Percentiles rank a stretch among this genome's conserved stretches.
phyloP scores from a whole-genome alignment of 106 monocot species.

The Dendrobium nobile region DNA sequence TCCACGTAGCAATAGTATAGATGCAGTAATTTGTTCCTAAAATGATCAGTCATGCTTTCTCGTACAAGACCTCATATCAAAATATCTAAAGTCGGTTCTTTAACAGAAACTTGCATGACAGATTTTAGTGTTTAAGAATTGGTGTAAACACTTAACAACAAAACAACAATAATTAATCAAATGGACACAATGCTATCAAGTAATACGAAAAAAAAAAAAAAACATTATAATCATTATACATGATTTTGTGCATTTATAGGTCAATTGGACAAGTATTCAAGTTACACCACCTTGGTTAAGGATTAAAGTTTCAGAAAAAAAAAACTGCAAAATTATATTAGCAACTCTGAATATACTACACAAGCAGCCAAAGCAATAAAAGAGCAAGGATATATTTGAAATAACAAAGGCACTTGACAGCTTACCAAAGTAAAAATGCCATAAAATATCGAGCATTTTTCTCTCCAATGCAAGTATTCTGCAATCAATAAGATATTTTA shows the following conservation, averaged over 20 bases:
- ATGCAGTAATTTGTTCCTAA: neutral
- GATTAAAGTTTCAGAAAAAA: neutral
- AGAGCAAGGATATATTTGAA: neutral
- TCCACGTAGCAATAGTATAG: neutral
- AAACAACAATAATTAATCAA: neutral
- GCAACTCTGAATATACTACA: neutral
- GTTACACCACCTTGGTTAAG: neutral
- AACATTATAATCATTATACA: conserved; percentile 2
- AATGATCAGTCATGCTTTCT: neutral
- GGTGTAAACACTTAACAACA: neutral
- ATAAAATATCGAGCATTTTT: conserved; percentile 88
- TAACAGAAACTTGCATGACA: neutral
- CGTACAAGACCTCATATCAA: neutral
- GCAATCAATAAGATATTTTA: conserved; percentile 25
- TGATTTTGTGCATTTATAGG: neutral
- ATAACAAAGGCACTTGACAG: neutral
- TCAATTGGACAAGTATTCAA: neutral
- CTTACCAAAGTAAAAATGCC: conserved; percentile 91
- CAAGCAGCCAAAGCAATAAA: neutral
- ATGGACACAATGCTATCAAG: neutral
- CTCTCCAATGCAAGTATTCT: conserved; percentile 99
- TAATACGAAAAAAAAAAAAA: neutral
- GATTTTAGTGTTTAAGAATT: neutral
- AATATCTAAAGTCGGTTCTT: too few relatives aligned
- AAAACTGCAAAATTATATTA: neutral